phyloP scores from a whole-genome alignment of 371 early-diverging fungal genomes.

The Entomophthora muscae region DNA sequence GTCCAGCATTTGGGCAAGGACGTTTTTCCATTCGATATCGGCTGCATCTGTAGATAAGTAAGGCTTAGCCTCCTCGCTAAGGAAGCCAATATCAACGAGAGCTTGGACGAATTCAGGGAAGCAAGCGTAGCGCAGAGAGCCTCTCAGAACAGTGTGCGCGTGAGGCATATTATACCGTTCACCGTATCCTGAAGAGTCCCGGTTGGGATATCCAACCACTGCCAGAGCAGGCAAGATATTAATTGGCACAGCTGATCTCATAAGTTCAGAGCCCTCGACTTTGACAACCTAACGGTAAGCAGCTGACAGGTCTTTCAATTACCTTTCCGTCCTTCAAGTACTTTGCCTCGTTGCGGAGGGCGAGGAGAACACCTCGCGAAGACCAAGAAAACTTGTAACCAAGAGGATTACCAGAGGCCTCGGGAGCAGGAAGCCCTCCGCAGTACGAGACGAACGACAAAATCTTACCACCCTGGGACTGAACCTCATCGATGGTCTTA shows the following conservation, averaged over 20 bases:
- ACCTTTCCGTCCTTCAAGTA: slow-evolving; percentile 55
- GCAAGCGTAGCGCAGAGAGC: slow-evolving; percentile 47
- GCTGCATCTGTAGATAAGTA: slow-evolving; percentile 30
- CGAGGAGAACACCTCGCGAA: slow-evolving; percentile 68
- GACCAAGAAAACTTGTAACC: slow-evolving; percentile 88
- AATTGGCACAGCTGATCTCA: slow-evolving; percentile 35
- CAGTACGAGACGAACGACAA: slow-evolving; percentile 74
- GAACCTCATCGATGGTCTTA: slow-evolving; percentile 82
- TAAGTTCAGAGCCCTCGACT: slow-evolving; percentile 50
- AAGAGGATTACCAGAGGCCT: slow-evolving; percentile 65
- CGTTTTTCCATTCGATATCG: slow-evolving; percentile 54
- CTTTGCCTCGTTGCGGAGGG: slow-evolving; percentile 63
- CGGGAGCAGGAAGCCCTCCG: slow-evolving; percentile 82
- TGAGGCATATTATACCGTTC: slow-evolving; percentile 34
- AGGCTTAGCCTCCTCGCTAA: slow-evolving; percentile 52
- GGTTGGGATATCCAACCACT: slow-evolving; percentile 72
- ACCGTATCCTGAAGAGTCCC: slow-evolving; percentile 51
- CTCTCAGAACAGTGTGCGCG: slow-evolving; percentile 68
- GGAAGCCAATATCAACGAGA: slow-evolving; percentile 66
- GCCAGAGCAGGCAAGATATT: slow-evolving; percentile 65
- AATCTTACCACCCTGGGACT: slow-evolving; percentile 46
- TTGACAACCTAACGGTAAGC: background rate
- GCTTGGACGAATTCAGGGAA: slow-evolving; percentile 3
- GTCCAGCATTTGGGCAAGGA: background rate
- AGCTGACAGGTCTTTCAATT: slow-evolving; percentile 11